phyloP scores from a whole-genome alignment of 495 filamentous ascomycete species.

The Aspergillus conjunctus region DNA sequence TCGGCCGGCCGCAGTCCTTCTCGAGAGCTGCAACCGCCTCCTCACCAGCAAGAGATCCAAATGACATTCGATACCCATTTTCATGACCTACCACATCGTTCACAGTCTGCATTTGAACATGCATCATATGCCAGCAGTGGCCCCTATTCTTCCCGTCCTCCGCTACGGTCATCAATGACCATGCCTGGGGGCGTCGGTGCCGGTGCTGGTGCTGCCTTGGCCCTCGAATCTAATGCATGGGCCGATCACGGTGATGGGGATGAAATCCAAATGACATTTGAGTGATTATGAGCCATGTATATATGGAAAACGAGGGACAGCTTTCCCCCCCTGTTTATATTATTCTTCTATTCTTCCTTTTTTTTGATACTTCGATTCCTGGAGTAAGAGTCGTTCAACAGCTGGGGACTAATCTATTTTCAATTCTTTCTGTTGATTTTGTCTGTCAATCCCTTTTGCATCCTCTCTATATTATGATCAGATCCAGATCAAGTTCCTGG shows the following conservation, averaged over 20 bases:
- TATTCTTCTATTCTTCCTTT: neutral
- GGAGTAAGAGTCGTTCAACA: neutral
- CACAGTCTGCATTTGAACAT: constrained; percentile 23
- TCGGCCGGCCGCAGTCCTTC: constrained; percentile 27
- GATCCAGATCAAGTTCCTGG: neutral
- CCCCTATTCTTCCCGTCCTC: constrained; percentile 32
- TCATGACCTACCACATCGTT: constrained; percentile 40
- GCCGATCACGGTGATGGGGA: constrained; percentile 64
- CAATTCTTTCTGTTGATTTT: neutral
- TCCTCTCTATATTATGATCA: neutral
- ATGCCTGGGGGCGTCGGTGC: constrained; percentile 30
- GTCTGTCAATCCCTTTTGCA: neutral
- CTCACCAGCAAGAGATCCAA: constrained; percentile 50
- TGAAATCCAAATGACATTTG: constrained; percentile 62
- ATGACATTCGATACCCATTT: constrained; percentile 76
- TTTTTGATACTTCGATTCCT: neutral
- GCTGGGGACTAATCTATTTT: neutral
- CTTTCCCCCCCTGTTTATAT: constrained; percentile 1
- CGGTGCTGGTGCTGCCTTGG: constrained; percentile 32
- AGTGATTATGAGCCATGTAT: constrained; percentile 37
- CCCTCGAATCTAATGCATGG: constrained; percentile 76
- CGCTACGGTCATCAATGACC: constrained; percentile 47
- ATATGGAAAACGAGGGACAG: constrained; percentile 16
- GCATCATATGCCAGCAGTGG: constrained; percentile 13
- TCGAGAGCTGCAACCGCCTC: constrained; percentile 24